A percentile compares a stretch with the other conserved stretches of the same genome.
Conservation (phyloP, 805 yeast species). For the Candida arabinofermentans region DNA sequence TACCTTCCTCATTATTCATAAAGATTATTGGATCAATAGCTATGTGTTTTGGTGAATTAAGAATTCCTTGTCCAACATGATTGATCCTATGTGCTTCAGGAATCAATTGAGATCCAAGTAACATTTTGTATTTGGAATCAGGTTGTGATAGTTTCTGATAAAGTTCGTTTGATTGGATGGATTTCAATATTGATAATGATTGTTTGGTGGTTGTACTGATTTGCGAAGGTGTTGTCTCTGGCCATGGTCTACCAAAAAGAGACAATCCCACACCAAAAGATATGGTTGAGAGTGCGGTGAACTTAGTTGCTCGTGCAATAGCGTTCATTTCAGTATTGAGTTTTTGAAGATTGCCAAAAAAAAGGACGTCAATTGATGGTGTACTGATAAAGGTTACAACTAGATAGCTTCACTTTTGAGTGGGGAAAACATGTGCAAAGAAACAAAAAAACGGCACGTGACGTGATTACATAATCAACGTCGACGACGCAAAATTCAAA, state of each 20-base stretch:
- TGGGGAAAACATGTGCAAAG: too few relatives aligned
- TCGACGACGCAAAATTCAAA: too few relatives aligned
- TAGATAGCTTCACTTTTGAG: too few relatives aligned
- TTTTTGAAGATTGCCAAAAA: neutral
- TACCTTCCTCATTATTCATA: constrained; percentile 44
- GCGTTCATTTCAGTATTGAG: neutral
- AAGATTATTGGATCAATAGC: constrained; percentile 77
- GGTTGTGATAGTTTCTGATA: constrained; percentile 21
- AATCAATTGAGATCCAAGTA: constrained; percentile 40
- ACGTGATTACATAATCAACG: too few relatives aligned
- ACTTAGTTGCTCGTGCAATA: constrained; percentile 3
- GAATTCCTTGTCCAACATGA: constrained; percentile 68
- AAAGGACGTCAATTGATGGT: neutral
- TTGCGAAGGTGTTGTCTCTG: constrained; percentile 13
- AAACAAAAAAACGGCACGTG: too few relatives aligned
- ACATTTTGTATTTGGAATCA: constrained; percentile 23
- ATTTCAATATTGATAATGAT: constrained; percentile 23
- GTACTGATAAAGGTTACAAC: too few relatives aligned
- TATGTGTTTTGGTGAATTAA: constrained; percentile 62
- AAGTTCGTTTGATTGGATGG: constrained; percentile 23
- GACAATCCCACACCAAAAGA: constrained; percentile 29
- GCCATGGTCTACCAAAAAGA: constrained; percentile 30
- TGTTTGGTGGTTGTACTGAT: constrained; percentile 17
- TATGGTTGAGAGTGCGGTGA: constrained; percentile 10
- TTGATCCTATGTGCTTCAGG: constrained; percentile 57